Base-by-base conservation (phyloP, 1,284 basidiomycete genomes). In the Ganoderma lingzhi region DNA sequence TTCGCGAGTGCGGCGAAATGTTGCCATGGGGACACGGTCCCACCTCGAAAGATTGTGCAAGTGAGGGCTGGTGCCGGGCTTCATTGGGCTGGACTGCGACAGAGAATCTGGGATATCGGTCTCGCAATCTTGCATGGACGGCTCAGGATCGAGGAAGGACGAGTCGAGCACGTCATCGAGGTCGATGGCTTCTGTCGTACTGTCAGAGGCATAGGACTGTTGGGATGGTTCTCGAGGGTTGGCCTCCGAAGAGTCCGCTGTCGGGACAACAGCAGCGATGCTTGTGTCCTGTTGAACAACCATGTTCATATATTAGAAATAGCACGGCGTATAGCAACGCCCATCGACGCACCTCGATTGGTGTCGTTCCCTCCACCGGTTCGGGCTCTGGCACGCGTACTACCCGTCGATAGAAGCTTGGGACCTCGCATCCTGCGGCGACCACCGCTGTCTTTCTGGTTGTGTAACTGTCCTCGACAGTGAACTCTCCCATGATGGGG, bases 121-220 rank as follows among this genome's bases (percentile, higher is more conserved):
- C 62, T 78, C 73, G 68, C 66, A 68, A 71, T 75, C 58, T 64
- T 66, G 72, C 12, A 63, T 55, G 15, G 80, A 78, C 5, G 85
- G 82, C 67, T 89, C 89, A 5, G 86, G 82, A 72, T 89, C 87
- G 17, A 94, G 82, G 78, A 93, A 87, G 0, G 92, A 88, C 0
- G 89, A 83, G 69, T 95, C 91, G 44, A 95, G 83, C n/a, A 95
- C 92, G 73, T 95, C 93, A 74, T 93, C 88, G n/a, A 94, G 84
- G 65, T 89, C 86, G 62, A 94, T 90, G 10, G 87, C 82, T 68
- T 88, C 85, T n/a, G 86, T 79, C 55, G 82, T 82, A 19, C 78
- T 79, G 15, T 78, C 76, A 2, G 80, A 79, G 1, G 80, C 73
- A 75, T 73, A 73, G 8, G 71, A 72, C 53, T 67, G 63, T 39